Percentiles rank a stretch among this genome's conserved stretches.
phyloP scores from a whole-genome alignment of 73 alveolate species.

The Paramecium tetraurelia region DNA sequence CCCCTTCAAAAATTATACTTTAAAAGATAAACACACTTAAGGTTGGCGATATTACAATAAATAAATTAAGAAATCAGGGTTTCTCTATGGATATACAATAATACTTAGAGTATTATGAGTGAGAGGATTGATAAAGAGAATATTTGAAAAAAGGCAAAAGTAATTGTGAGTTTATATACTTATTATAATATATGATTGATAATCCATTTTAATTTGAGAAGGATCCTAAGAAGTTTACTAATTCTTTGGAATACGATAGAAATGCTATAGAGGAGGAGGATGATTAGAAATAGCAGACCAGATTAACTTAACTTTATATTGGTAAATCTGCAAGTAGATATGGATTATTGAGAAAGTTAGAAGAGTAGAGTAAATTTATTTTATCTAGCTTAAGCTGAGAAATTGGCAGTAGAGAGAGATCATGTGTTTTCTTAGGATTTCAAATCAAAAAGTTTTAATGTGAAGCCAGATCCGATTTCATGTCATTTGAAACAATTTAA shows the following conservation, averaged over 20 bases:
- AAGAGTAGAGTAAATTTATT: slow-evolving; percentile 31
- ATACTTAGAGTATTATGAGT: neutral
- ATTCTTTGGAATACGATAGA: neutral
- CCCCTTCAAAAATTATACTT: too few relatives aligned
- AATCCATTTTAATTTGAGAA: neutral
- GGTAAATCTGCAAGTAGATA: slow-evolving; percentile 1
- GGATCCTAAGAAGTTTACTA: neutral
- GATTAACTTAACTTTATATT: neutral
- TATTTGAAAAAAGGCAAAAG: slow-evolving; percentile 55
- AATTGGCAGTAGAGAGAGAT: slow-evolving; percentile 59
- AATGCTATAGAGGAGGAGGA: neutral
- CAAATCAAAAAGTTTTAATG: neutral
- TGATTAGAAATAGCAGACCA: neutral
- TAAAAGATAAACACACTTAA: too few relatives aligned
- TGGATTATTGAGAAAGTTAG: slow-evolving; percentile 18
- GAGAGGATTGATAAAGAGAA: neutral
- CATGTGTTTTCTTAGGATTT: neutral
- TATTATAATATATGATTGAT: neutral
- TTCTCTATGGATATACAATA: too few relatives aligned
- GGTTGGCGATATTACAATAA: too few relatives aligned
- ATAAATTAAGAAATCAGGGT: too few relatives aligned
- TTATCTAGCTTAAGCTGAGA: slow-evolving; percentile 36
- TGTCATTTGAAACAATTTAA: slow-evolving; percentile 18
- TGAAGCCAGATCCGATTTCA: neutral
- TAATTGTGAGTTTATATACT: neutral